A percentile compares a stretch with the other conserved stretches of the same genome.
phyloP scores from a whole-genome alignment of 2,329 filamentous ascomycete genomes.

The Escovopsis weberi region DNA sequence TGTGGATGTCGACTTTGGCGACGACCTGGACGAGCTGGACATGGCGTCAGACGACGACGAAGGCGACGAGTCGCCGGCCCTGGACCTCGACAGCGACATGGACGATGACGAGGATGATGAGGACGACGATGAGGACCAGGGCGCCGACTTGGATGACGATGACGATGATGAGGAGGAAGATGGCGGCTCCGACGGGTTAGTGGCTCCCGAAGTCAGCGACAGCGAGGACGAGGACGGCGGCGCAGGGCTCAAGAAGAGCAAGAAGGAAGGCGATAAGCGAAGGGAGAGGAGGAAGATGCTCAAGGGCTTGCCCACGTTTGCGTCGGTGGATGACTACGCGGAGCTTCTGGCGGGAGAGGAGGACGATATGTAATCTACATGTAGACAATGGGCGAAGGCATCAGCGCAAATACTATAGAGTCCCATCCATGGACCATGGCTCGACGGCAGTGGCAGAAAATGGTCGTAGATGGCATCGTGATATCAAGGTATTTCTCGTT shows the following conservation, averaged over 20 bases:
- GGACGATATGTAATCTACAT: constrained; percentile 15
- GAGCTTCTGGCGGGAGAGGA: constrained; percentile 64
- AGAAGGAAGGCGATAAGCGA: constrained; percentile 18
- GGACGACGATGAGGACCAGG: constrained; percentile 2
- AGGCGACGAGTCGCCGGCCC: constrained; percentile 21
- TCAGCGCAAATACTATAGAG: too few relatives aligned
- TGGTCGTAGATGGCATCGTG: too few relatives aligned
- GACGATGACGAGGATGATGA: constrained; percentile 29
- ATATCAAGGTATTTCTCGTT: too few relatives aligned
- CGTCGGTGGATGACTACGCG: constrained; percentile 86
- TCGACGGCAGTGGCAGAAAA: too few relatives aligned
- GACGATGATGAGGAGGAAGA: constrained; percentile 1
- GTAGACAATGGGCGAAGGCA: too few relatives aligned
- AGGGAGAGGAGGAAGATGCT: constrained; percentile 63
- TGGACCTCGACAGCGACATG: constrained; percentile 29
- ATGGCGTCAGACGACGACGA: constrained; percentile 36
- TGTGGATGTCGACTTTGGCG: constrained; percentile 33
- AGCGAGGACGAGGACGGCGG: constrained; percentile 40
- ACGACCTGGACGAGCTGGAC: constrained; percentile 33
- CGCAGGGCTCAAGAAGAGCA: too few relatives aligned
- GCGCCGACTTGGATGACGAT: background rate
- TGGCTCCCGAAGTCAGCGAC: constrained; percentile 29
- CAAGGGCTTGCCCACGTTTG: constrained; percentile 83
- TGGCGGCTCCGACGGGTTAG: constrained; percentile 23
- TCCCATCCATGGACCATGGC: too few relatives aligned